A percentile compares a stretch with the other conserved stretches of the same genome.
Evolutionary conservation across 2,329 filamentous ascomycete species (phyloP).

Genomic region (Colletotrichum tropicicola): DNA sequence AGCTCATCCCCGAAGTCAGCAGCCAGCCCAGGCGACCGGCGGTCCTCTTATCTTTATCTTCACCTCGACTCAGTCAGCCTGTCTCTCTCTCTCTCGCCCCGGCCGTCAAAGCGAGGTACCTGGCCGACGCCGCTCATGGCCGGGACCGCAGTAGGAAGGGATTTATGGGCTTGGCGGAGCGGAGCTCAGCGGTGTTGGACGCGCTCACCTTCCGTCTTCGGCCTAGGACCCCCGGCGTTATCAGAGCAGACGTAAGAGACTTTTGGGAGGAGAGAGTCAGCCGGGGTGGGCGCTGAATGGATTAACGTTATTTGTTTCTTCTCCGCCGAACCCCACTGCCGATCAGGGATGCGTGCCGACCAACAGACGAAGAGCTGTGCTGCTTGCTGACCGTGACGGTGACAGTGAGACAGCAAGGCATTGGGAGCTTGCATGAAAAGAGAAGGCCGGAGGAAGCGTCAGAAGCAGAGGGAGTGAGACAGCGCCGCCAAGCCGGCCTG

Average conservation of each 20-base stretch:
- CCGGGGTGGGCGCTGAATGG: not conserved
- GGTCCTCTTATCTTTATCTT: slow-evolving; percentile 3
- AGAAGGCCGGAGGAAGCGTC: slow-evolving; percentile 3
- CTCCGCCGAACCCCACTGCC: not conserved
- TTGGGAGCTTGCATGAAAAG: slow-evolving; percentile 2
- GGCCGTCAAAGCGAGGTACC: not conserved
- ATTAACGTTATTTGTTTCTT: slow-evolving; percentile 24
- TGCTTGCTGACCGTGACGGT: not conserved
- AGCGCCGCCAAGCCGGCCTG: not conserved
- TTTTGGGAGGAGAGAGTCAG: not conserved
- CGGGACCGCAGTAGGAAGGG: not conserved
- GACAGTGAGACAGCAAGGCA: not conserved
- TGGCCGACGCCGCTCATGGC: not conserved
- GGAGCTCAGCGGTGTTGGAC: slow-evolving; percentile 1
- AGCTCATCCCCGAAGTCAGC: not conserved
- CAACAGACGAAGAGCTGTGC: not conserved
- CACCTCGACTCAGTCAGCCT: not conserved
- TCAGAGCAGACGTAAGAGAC: slow-evolving; percentile 2
- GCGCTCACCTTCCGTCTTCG: slow-evolving; percentile 20
- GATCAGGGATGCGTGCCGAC: not conserved
- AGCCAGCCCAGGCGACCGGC: not conserved
- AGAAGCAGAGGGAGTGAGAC: not conserved
- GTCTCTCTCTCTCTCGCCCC: not conserved
- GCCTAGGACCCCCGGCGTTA: slow-evolving; percentile 15
- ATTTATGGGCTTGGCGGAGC: not conserved